Conservation (phyloP, 495 filamentous ascomycete species). For the Penicillium turbatum region DNA sequence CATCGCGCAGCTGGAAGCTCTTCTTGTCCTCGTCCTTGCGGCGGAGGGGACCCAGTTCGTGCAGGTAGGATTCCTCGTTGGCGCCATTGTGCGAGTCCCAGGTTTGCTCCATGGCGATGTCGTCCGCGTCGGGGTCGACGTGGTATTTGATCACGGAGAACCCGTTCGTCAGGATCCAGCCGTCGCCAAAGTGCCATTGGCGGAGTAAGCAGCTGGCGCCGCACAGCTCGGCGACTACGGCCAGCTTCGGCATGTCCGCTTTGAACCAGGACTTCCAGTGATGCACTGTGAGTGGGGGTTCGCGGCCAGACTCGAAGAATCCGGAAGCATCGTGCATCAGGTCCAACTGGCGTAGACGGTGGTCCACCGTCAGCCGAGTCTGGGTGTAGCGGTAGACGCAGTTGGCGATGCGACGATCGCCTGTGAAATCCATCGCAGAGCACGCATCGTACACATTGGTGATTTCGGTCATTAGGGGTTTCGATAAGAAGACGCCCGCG, state of each 20-base stretch:
- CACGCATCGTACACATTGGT: slow-evolving; percentile 33
- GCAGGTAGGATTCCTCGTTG: slow-evolving; percentile 36
- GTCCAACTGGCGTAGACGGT: slow-evolving; percentile 52
- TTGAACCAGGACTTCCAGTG: slow-evolving; percentile 58
- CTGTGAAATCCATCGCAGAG: slow-evolving; percentile 38
- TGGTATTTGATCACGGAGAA: slow-evolving; percentile 52
- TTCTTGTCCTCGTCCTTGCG: slow-evolving; percentile 37
- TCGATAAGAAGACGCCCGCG: slow-evolving; percentile 55
- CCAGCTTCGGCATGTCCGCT: slow-evolving; percentile 46
- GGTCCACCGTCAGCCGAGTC: slow-evolving; percentile 46
- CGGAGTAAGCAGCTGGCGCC: slow-evolving; percentile 54
- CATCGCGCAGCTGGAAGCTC: slow-evolving; percentile 34
- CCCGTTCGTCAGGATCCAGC: slow-evolving; percentile 56
- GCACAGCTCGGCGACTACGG: slow-evolving; percentile 49
- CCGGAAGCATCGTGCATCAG: slow-evolving; percentile 47
- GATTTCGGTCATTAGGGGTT: slow-evolving; percentile 43
- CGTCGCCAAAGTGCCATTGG: slow-evolving; percentile 52
- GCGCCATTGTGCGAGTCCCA: slow-evolving; percentile 44
- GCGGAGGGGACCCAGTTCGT: slow-evolving; percentile 42
- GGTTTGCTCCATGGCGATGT: slow-evolving; percentile 43
- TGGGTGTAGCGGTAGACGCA: slow-evolving; percentile 51
- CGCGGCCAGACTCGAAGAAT: slow-evolving; percentile 52
- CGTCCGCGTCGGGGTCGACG: slow-evolving; percentile 24
- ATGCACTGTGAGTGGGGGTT: slow-evolving; percentile 51
- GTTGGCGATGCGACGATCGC: slow-evolving; percentile 47